These are phyloP conservation scores for Gnomoniopsis smithogilvyi DNA, from an alignment of 2,329 filamentous ascomycete species.

Conservation along the genomic window DNA sequence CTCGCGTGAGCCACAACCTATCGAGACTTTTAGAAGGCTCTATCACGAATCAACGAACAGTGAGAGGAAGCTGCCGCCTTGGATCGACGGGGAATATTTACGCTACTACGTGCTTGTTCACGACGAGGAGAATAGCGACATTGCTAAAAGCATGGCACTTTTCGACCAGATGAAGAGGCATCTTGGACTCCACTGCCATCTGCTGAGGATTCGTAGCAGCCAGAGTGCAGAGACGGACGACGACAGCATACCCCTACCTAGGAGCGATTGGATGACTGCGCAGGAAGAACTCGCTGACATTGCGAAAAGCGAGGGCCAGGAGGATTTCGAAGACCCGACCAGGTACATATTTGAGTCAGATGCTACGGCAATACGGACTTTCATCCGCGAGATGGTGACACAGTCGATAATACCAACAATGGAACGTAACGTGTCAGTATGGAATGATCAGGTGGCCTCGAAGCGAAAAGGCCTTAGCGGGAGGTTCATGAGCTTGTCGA, in stretches of 20 bases:
- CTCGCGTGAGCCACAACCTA: conserved; percentile 77
- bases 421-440: conserved; percentile 85
- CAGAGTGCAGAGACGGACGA: conserved; percentile 88
- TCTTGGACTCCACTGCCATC: conserved; percentile 91
- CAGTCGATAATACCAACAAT: conserved; percentile 95
- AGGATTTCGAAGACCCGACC: conserved; percentile 68
- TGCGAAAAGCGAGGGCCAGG: conserved; percentile 62
- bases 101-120: conserved; percentile 96
- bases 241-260: conserved; percentile 77
- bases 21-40: conserved; percentile 79
- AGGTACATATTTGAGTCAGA: conserved; percentile 91
- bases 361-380: conserved; percentile 79
- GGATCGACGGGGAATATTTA: conserved; percentile 89
- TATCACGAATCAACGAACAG: conserved; percentile 84
- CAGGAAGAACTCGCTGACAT: conserved; percentile 79
- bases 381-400: conserved; percentile 91
- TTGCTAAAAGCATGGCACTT: conserved; percentile 79
- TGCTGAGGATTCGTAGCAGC: conserved; percentile 79
- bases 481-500: conserved; percentile 90
- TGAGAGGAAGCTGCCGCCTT: conserved; percentile 69
- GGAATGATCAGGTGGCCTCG: conserved; percentile 97
- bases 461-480: conserved; percentile 83
- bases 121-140: conserved; percentile 93
- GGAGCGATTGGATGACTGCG: conserved; percentile 86
- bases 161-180: conserved; percentile 99